Evolutionary conservation across 2,329 filamentous ascomycete genomes (phyloP), one percentile per base, ranked within the genome.

Genomic region (Xylaria sp.): DNA sequence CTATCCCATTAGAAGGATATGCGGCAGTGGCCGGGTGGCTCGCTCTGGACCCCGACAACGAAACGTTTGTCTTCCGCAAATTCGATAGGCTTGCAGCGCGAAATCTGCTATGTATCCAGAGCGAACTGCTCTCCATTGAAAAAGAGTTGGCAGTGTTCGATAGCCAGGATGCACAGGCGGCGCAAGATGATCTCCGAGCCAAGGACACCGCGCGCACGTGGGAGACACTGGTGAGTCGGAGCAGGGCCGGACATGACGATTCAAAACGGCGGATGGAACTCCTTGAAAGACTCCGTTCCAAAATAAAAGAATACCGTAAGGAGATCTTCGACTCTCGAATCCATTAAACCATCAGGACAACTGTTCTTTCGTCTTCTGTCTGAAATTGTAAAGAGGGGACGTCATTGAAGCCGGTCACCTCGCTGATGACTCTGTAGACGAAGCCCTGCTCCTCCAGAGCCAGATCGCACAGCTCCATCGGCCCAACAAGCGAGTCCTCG

Each of bases 361-460:
- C 34, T 36, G 34, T 36, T 36, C 8, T 11, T 6, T 36, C 11
- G 34, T 11, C 3, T 36, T 7, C 7, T 2, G 7, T 6, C 11
- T 3, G 11, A 7, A 36, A 36, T 36, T 11, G 34, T 11, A 11
- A 11, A 11, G 34, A 36, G 34, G 34, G 34, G 34, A 2, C 7
- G 34, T 36, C 34, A 11, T 36, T 36, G 34, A 36, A 36, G 34
- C 34, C 8, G 34, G 24, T 51, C 48, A 30, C 48, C 9, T 19
- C 51, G 30, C 51, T 34, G 5, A 55, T 30, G 34, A 7, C 39
- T 50, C 9, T 19, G 47, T 19, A 67, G 65, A 67, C 19, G 60
- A 67, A 19, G 48, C 65, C n/a, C 65, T 67, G 21, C 54, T 67
- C 6, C 60, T 67, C n/a, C 65, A 67, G 14, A 67, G 60, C 60